Evolutionary conservation across 768 basidiomycete species (phyloP), one percentile per base, ranked within the genome.

Genomic region (Tylopilus intermedius): DNA sequence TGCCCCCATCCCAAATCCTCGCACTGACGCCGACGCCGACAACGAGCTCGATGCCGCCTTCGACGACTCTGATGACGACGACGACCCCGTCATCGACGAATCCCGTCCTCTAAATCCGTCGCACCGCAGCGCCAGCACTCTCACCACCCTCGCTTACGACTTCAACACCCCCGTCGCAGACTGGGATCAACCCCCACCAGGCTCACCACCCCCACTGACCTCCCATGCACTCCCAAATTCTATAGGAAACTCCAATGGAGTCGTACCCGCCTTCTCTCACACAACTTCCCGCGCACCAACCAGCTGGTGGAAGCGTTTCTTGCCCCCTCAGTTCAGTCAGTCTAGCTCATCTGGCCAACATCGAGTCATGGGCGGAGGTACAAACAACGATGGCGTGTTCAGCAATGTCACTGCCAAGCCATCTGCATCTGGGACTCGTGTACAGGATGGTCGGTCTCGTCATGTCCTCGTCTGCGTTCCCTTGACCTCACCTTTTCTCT

Each of bases 391-490:
- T 54, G 95, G 94, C 15, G 94, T 98, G 21, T 98, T 97, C 69
- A 88, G 84, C 30, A 98, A 97, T 67, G 82, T 98, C n/a, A 84
- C 83, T 38, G 95, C 95, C 14, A 95, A 96, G 63, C 87, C 87
- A 1, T 53, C 62, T 7, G 74, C 81, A 40, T 64, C 72, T 15
- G 86, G 87, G 21, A 63, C 77, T 26, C 74, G 76, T 45, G 67
- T 85, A 22, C 81, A 80, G 62, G 78, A 86, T 57, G 87, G 87
- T 62, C 11, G 2, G 43, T 58, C 45, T 47, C 50, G 13, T 46
- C 45, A 29, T 46, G 13, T 32, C 32, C 29, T n/a, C 18, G 7
- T 49, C 45, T 40, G 3, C 15, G 13, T 11, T 15, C 24, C 9
- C 26, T 51, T 22, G 27, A 53, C 37, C 38, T 55, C 41, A 54